These are phyloP conservation scores for Lipomyces yamadae DNA, from an alignment of 805 yeast genomes.

Conservation along the genomic window DNA sequence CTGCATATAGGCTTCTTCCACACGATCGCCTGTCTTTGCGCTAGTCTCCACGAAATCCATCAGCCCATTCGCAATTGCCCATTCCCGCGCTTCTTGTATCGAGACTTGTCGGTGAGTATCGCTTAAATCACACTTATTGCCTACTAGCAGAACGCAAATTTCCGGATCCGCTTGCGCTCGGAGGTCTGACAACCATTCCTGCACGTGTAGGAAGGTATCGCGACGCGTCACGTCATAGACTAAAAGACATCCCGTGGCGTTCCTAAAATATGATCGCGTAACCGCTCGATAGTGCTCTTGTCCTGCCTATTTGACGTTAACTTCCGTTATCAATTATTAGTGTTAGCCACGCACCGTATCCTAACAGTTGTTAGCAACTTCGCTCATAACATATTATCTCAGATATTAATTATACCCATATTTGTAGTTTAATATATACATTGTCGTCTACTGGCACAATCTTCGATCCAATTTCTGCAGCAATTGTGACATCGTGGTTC, in stretches of 20 bases:
- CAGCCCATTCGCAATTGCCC: slow-evolving; percentile 55
- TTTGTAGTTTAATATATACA: slow-evolving; percentile 46
- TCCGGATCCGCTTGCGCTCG: slow-evolving; percentile 65
- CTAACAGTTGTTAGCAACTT: slow-evolving; percentile 19
- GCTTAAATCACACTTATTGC: slow-evolving; percentile 72
- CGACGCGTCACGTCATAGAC: slow-evolving; percentile 48
- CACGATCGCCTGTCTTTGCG: slow-evolving; percentile 67
- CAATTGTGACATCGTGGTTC: slow-evolving; percentile 47
- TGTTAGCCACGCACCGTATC: slow-evolving; percentile 32
- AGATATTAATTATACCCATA: slow-evolving; percentile 42
- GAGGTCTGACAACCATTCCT: slow-evolving; percentile 78
- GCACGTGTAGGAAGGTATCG: slow-evolving; percentile 45
- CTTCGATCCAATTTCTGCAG: slow-evolving; percentile 48
- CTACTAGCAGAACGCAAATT: slow-evolving; percentile 75
- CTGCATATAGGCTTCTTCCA: slow-evolving; percentile 51
- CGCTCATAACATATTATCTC: neutral
- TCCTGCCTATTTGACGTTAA: slow-evolving; percentile 40
- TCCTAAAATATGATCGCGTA: slow-evolving; percentile 47
- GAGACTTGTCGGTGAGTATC: slow-evolving; percentile 43
- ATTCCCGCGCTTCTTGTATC: slow-evolving; percentile 48
- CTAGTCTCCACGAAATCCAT: slow-evolving; percentile 56
- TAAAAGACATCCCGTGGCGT: slow-evolving; percentile 47
- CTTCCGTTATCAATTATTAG: neutral
- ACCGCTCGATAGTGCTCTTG: slow-evolving; percentile 48
- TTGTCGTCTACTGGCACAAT: slow-evolving; percentile 43